These are phyloP conservation scores for Globisporangium cederbergense DNA, from an alignment of 352 stramenopile genomes.

Conservation along the genomic window DNA sequence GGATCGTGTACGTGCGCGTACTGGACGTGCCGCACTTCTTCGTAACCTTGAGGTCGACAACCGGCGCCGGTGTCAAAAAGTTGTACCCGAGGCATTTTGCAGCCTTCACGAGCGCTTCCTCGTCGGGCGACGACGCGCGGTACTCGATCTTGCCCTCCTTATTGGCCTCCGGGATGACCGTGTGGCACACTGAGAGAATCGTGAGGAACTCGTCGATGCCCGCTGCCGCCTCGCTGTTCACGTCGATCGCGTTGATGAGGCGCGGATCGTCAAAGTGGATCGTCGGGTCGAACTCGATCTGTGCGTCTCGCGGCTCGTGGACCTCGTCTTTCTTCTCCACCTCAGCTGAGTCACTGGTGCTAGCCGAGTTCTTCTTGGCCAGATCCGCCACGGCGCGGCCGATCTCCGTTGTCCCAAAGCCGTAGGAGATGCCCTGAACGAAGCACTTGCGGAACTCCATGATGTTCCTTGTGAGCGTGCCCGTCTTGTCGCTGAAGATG, in stretches of 20 bases:
- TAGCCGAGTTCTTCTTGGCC: constrained; percentile 22
- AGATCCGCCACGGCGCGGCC: constrained; percentile 55
- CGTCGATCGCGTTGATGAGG: constrained; percentile 41
- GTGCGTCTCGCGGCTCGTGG: constrained; percentile 44
- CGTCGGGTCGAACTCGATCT: constrained; percentile 55
- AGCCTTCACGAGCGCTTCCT: constrained; percentile 91
- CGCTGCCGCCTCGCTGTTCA: constrained; percentile 17
- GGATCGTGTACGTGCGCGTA: constrained; percentile 48
- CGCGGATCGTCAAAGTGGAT: constrained; percentile 77
- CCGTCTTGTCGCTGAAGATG: constrained; percentile 99
- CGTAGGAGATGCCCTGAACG: constrained; percentile 80
- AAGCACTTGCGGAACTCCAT: constrained; percentile 96
- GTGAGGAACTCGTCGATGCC: constrained; percentile 71
- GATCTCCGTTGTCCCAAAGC: constrained; percentile 78
- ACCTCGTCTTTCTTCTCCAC: constrained; percentile 13
- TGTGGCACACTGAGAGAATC: constrained; percentile 70
- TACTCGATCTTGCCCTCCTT: constrained; percentile 56
- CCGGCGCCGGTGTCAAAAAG: constrained; percentile 66
- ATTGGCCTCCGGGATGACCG: constrained; percentile 66
- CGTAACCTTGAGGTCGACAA: constrained; percentile 49
- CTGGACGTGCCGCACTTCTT: constrained; percentile 31
- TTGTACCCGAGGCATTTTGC: constrained; percentile 77
- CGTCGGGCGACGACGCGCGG: constrained; percentile 90
- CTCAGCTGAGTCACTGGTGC: constrained; percentile 2
- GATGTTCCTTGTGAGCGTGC: constrained; percentile 98